Evolutionary conservation across 768 basidiomycete species (phyloP).

Genomic region (Auriculariales sp.): DNA sequence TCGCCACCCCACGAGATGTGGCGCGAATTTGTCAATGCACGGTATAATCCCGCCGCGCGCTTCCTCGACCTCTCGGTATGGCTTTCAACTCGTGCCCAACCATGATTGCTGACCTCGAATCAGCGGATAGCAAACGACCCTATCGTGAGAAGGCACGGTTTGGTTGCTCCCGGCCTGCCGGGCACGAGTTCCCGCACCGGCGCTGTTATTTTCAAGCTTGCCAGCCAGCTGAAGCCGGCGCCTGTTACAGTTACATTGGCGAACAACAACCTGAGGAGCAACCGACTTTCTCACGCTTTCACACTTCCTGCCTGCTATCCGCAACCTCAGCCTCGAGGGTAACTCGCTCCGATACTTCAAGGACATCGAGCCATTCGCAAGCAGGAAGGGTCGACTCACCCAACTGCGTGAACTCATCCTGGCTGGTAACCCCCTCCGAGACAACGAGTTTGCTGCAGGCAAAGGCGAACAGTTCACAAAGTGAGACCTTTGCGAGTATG

Average conservation of each 20-base stretch:
- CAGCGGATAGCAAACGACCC: slow-evolving; percentile 76
- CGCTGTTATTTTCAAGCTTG: slow-evolving; percentile 80
- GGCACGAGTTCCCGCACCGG: slow-evolving; percentile 45
- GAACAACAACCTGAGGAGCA: slow-evolving; percentile 48
- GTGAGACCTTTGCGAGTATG: too few relatives aligned
- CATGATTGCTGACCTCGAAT: not conserved
- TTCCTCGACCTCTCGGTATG: slow-evolving; percentile 71
- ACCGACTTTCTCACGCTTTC: slow-evolving; percentile 44
- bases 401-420: slow-evolving; percentile 61
- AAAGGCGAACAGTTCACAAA: slow-evolving; percentile 51
- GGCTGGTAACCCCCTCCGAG: slow-evolving; percentile 61
- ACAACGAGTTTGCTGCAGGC: slow-evolving; percentile 39
- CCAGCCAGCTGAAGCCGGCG: slow-evolving; percentile 60
- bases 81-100: not conserved
- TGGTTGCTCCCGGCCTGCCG: slow-evolving; percentile 54
- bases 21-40: slow-evolving; percentile 55
- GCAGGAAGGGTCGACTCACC: slow-evolving; percentile 41
- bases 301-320: slow-evolving; percentile 65
- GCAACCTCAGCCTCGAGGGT: slow-evolving; percentile 66
- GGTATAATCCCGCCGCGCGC: slow-evolving; percentile 54
- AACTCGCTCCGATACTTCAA: slow-evolving; percentile 57
- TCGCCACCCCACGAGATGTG: slow-evolving; percentile 47
- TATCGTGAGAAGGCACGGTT: slow-evolving; percentile 52
- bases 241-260: slow-evolving; percentile 65
- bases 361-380: slow-evolving; percentile 53